phyloP scores from a whole-genome alignment of 2,329 filamentous ascomycete species.

The Bertia moriformis region DNA sequence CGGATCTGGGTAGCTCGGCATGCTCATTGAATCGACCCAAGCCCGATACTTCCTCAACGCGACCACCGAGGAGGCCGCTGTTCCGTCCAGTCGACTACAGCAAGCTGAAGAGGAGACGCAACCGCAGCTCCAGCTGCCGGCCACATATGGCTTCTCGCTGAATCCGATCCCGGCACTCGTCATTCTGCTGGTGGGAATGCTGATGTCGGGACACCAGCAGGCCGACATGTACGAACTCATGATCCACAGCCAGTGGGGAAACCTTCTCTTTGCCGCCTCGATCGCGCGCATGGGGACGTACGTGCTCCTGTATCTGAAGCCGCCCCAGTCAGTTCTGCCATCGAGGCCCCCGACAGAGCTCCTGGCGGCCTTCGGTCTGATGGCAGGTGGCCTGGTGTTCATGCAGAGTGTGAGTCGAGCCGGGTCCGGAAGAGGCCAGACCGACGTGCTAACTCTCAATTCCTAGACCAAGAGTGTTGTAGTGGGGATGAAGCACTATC shows the following conservation, averaged over 20 bases:
- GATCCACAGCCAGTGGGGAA: conserved; percentile 54
- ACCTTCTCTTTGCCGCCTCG: conserved; percentile 44
- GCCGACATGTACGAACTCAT: conserved; percentile 46
- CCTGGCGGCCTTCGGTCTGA: conserved; percentile 45
- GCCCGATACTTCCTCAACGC: conserved; percentile 26
- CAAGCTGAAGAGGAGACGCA: background rate
- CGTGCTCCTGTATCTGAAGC: conserved; percentile 40
- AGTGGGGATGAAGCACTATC: conserved; percentile 20
- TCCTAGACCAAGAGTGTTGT: background rate
- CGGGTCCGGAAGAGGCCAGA: too few relatives aligned
- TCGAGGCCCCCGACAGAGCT: conserved; percentile 50
- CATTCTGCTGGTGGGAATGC: conserved; percentile 47
- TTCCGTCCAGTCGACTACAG: too few relatives aligned
- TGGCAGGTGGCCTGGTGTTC: conserved; percentile 48
- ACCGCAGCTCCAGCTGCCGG: conserved; percentile 7
- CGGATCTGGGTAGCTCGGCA: too few relatives aligned
- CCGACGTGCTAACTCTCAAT: too few relatives aligned
- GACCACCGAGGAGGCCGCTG: background rate
- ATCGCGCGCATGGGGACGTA: conserved; percentile 45
- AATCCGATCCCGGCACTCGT: conserved; percentile 50
- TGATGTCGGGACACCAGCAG: conserved; percentile 57
- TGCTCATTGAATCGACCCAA: conserved; percentile 39
- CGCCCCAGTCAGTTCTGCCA: conserved; percentile 44
- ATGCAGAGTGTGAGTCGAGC: conserved; percentile 40
- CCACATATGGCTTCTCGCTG: conserved; percentile 30